Base-by-base conservation (phyloP, 2,329 filamentous ascomycete genomes). In the Alternaria hordeiaustralica region DNA sequence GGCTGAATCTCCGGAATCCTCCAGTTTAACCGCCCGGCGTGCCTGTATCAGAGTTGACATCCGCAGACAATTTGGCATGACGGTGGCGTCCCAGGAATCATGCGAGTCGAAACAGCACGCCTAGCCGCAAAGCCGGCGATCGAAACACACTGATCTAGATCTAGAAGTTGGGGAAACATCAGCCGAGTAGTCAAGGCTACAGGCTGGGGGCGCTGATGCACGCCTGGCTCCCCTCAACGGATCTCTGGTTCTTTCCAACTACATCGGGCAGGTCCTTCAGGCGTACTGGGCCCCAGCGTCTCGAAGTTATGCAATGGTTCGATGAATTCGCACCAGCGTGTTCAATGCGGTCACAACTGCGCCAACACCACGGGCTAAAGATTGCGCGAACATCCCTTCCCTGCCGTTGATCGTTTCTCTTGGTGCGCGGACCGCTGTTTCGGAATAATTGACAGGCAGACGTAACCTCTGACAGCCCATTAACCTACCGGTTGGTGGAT, bases 351-450 rank as follows among this genome's bases (percentile, higher is more conserved):
- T 41, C 49, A 23, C 20, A 55, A 15, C 30, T 36, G 49, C 20
- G 21, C 43, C 62, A 69, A 66, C 60, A 30, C 33, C 65, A 41
- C 56, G 63, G 66, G 67, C 55, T 65, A 66, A 66, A 63, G 45
- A 64, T 63, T 57, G 65, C 56, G 65, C 64, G 61, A 68, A 66
- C 60, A 63, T 69, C 56, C 74, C 66, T 69, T 75, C 72, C 75
- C 75, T 77, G 68, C 74, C 63, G 73, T 64, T 53, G 70, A 75
- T 76, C 73, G 60, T 70, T 70, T 58, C 70, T 67, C 55, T 70
- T 65, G 62, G 65, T 63, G 64, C 56, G 65, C 66, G 56, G 53
- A 65, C 71, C 65, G 58, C 58, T 60, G 67, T 70, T 73, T 75
- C 68, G 69, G 70, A 73, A 68, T 65, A 60, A 72, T 68, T 57